These are phyloP conservation scores for Polychaeton citri DNA, from an alignment of 2,329 filamentous ascomycete genomes.

Conservation along the genomic window DNA sequence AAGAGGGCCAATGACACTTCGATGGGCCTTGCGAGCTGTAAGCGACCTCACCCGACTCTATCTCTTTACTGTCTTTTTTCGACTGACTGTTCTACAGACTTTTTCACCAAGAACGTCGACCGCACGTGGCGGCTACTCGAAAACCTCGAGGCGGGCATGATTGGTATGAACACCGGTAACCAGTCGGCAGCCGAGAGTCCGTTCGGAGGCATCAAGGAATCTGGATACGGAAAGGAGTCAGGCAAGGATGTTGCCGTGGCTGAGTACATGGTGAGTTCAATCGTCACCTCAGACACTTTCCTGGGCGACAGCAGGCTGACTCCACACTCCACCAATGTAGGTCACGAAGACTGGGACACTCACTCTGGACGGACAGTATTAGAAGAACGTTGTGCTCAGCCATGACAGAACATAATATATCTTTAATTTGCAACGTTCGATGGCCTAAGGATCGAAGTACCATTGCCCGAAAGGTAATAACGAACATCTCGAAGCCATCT, in stretches of 20 bases:
- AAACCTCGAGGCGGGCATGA: constrained; percentile 57
- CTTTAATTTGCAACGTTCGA: too few species aligned
- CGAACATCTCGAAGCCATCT: too few species aligned
- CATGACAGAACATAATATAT: too few species aligned
- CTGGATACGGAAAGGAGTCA: constrained; percentile 54
- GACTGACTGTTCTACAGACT: constrained; percentile 23
- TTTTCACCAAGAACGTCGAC: constrained; percentile 55
- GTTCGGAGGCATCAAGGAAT: constrained; percentile 56
- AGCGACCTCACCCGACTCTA: background rate
- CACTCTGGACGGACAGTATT: constrained; percentile 45
- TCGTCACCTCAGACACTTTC: background rate
- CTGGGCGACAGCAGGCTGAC: too few species aligned
- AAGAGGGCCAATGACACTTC: constrained; percentile 45
- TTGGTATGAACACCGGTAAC: constrained; percentile 41
- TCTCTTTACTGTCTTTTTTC: background rate
- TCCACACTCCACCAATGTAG: too few species aligned
- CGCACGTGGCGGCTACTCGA: constrained; percentile 53
- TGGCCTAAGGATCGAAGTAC: too few species aligned
- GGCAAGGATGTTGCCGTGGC: constrained; percentile 53
- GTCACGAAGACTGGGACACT: constrained; percentile 54
- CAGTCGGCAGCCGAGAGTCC: constrained; percentile 53
- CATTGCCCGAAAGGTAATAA: too few species aligned
- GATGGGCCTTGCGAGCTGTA: constrained; percentile 50
- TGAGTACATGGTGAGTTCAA: constrained; percentile 35
- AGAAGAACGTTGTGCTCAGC: constrained; percentile 4